Evolutionary conservation across 768 basidiomycete genomes (phyloP).

Genomic region (Pluteus cervinus): DNA sequence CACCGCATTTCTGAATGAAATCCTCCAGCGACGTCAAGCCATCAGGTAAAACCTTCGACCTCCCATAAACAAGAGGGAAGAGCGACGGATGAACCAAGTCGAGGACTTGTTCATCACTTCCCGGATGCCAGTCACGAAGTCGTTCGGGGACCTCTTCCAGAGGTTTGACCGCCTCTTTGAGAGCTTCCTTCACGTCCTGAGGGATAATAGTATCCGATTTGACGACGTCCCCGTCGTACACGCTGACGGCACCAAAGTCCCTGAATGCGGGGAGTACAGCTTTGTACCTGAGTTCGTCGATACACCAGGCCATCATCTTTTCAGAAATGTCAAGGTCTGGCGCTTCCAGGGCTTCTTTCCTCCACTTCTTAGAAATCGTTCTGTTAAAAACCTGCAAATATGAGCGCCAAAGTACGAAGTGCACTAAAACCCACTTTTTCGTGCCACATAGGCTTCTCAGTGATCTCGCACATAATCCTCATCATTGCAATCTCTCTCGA

Average conservation of each 20-base stretch:
- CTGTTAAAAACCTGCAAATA: slow-evolving; percentile 18
- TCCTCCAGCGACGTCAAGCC: slow-evolving; percentile 15
- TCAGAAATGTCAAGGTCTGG: slow-evolving; percentile 8
- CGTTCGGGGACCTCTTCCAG: slow-evolving; percentile 32
- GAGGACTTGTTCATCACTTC: slow-evolving; percentile 34
- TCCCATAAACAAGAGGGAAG: slow-evolving; percentile 31
- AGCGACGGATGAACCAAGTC: slow-evolving; percentile 42
- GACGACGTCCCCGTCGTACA: slow-evolving; percentile 15
- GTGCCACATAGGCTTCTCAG: slow-evolving; percentile 20
- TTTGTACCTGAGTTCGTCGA: slow-evolving; percentile 18
- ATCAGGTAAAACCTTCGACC: slow-evolving; percentile 15
- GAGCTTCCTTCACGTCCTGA: slow-evolving; percentile 12
- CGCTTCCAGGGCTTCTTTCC: slow-evolving; percentile 13
- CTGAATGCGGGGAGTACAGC: slow-evolving; percentile 7
- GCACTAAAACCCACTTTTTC: slow-evolving; percentile 16
- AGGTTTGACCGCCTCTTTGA: slow-evolving; percentile 16
- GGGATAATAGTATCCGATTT: slow-evolving; percentile 26
- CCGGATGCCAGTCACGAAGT: slow-evolving; percentile 41
- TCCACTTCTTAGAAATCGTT: slow-evolving; percentile 19
- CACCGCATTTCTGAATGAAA: too few relatives aligned
- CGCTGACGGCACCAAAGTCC: slow-evolving; percentile 13
- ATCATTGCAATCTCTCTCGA: slow-evolving; percentile 19
- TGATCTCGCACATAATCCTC: slow-evolving; percentile 17
- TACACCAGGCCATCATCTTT: slow-evolving; percentile 14
- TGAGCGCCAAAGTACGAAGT: too few relatives aligned